These are phyloP conservation scores for Cyberlindnera misumaiensis DNA, from an alignment of 805 yeast species.

Conservation along the genomic window DNA sequence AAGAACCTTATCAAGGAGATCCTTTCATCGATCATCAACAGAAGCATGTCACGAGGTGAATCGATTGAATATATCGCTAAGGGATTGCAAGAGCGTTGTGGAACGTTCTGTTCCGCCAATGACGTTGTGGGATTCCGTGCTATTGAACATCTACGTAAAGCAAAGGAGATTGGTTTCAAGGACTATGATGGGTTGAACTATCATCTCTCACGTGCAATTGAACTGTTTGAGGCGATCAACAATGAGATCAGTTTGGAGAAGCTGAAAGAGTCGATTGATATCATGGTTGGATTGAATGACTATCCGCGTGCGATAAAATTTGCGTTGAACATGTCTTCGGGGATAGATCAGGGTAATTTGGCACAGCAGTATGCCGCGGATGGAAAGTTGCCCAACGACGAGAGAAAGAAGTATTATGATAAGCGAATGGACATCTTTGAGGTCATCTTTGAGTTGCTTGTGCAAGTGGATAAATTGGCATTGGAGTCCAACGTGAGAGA, in stretches of 20 bases:
- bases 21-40: conserved; percentile 81
- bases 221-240: conserved; percentile 71
- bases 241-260: conserved; percentile 73
- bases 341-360: conserved; percentile 53
- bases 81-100: conserved; percentile 86
- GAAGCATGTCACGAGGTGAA: conserved; percentile 84
- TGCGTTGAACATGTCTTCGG: conserved; percentile 67
- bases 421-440: conserved; percentile 58
- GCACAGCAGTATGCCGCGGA: conserved; percentile 52
- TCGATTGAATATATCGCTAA: conserved; percentile 87
- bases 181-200: conserved; percentile 69
- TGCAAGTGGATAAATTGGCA: conserved; percentile 62
- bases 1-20: conserved; percentile 71
- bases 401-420: conserved; percentile 42
- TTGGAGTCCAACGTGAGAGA: conserved; percentile 28
- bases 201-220: conserved; percentile 64
- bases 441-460: conserved; percentile 67
- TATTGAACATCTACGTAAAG: conserved; percentile 82
- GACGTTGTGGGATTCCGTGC: conserved; percentile 94
- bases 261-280: conserved; percentile 70
- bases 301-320: conserved; percentile 84
- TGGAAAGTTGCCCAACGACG: conserved; percentile 42
- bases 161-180: conserved; percentile 63
- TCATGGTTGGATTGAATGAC: conserved; percentile 70
- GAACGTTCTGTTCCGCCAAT: conserved; percentile 87